These are phyloP conservation scores for Fusarium albosuccineum DNA, from an alignment of 2,329 filamentous ascomycete species.

Conservation along the genomic window DNA sequence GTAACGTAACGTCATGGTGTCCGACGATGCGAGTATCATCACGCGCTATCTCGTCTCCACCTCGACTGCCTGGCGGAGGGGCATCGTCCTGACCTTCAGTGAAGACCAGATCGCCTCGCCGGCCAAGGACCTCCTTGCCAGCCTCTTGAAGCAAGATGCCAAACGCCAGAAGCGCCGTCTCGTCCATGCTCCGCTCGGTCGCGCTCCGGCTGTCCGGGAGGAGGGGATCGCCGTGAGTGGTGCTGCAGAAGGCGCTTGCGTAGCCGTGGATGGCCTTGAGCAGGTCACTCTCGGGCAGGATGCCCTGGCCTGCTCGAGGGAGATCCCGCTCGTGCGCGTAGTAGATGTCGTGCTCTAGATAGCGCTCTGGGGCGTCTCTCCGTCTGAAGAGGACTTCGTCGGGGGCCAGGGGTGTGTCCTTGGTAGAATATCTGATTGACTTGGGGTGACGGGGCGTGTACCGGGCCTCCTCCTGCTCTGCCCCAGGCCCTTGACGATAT, in stretches of 20 bases:
- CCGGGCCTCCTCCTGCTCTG: slow-evolving; percentile 39
- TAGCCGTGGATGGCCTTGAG: slow-evolving; percentile 78
- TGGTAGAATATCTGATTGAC: slow-evolving; percentile 45
- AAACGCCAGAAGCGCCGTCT: slow-evolving; percentile 81
- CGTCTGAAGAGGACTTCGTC: slow-evolving; percentile 79
- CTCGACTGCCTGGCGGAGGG: not conserved
- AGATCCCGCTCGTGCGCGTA: slow-evolving; percentile 71
- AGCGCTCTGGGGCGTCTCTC: slow-evolving; percentile 73
- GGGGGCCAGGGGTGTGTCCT: slow-evolving; percentile 63
- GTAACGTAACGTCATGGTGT: slow-evolving; percentile 40
- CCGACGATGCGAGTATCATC: slow-evolving; percentile 40
- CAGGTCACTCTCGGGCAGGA: slow-evolving; percentile 76
- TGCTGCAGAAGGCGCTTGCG: slow-evolving; percentile 73
- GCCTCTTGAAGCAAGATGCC: slow-evolving; percentile 82
- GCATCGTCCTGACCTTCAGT: slow-evolving; percentile 65
- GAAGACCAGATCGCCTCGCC: slow-evolving; percentile 77
- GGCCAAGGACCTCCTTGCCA: slow-evolving; percentile 70
- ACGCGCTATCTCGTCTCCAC: slow-evolving; percentile 34
- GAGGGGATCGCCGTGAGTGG: slow-evolving; percentile 47
- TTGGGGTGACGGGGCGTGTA: slow-evolving; percentile 32
- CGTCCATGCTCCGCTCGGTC: slow-evolving; percentile 77
- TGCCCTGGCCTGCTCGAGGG: slow-evolving; percentile 57
- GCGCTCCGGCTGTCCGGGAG: slow-evolving; percentile 48
- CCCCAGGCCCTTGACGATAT: slow-evolving; percentile 37
- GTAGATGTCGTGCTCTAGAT: slow-evolving; percentile 79